Evolutionary conservation across 2,329 filamentous ascomycete genomes (phyloP), one percentile per base, ranked within the genome.

Genomic region (Aspergillus pseudoterreus): DNA sequence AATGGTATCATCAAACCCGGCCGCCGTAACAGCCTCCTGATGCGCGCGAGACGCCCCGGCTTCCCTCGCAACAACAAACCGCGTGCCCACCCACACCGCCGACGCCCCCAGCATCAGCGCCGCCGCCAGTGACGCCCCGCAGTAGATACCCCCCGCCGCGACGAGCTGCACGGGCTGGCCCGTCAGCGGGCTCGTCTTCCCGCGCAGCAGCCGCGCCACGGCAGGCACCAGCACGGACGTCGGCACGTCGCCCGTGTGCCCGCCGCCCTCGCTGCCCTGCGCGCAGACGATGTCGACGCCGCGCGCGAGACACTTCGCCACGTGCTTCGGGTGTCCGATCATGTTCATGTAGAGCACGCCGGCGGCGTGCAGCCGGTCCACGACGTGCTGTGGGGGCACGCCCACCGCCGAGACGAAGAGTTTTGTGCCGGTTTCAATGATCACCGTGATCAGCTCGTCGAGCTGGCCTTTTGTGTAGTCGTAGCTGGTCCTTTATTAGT

Each of bases 401-500:
- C 94, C 94, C 71, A 99, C 91, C 65, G 94, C 94, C 47, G 90
- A 96, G 64, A 99, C 94, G 77, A 99, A 99, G 53, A 99, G 84
- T 74, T 85, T 92, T 55, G 91, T 88, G 59, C 90, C 90, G 50
- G 86, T 90, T 67, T 95, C 87, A 77, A 99, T 96, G 76, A 96
- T 86, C 67, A 96, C 91, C 71, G 91, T 86, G 71, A 95, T 75
- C 51, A 99, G 84, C 71, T 92, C 88, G 72, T 89, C 81, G 57
- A 99, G 88, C 78, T 97, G 97, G 73, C 94, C 94, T 81, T 99
- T 97, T 68, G 94, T 99, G 81, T 99, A 99, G 77, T 99, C 94
- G 76, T 97, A 96, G 84, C 92, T 96, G 66, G 53, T 54, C 27
- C 57, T 11, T 22, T 22, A 11, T 30, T 8, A 30, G 27, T 17